phyloP scores from a whole-genome alignment of 768 basidiomycete genomes.

The Termitomyces heimii region DNA sequence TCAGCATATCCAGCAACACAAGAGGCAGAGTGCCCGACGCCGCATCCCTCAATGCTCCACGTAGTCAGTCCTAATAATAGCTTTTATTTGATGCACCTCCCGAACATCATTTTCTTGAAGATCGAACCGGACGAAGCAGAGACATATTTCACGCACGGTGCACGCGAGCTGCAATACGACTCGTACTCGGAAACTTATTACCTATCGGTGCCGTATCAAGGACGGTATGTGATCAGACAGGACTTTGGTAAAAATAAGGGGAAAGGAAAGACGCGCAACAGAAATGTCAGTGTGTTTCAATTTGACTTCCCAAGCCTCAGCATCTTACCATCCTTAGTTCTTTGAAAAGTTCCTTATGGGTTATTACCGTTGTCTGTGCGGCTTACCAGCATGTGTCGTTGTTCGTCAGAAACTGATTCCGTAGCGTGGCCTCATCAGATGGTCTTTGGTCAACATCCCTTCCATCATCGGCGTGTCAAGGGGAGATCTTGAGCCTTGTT shows the following conservation, averaged over 20 bases:
- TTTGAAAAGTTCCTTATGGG: conserved; percentile 9
- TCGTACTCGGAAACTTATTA: conserved; percentile 5
- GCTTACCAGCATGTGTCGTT: background rate
- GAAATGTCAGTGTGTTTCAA: conserved; percentile 1
- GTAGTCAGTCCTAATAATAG: conserved; percentile 1
- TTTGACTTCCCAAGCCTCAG: background rate
- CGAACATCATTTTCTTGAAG: background rate
- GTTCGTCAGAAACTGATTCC: background rate
- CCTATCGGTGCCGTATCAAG: conserved; percentile 4
- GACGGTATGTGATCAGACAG: conserved; percentile 6
- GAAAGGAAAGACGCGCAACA: conserved; percentile 3
- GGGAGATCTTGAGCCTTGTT: conserved; percentile 7
- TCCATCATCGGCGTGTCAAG: conserved; percentile 6
- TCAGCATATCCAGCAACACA: background rate
- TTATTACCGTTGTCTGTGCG: conserved; percentile 7
- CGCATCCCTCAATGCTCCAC: conserved; percentile 2
- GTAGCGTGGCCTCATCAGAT: background rate
- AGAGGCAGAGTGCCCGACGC: background rate
- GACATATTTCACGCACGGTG: conserved; percentile 7
- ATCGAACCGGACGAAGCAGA: conserved; percentile 5
- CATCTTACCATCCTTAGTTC: background rate
- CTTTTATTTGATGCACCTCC: background rate
- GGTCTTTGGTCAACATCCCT: conserved; percentile 5
- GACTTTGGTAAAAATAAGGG: conserved; percentile 2
- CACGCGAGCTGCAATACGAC: conserved; percentile 4